Base-by-base conservation (phyloP, 192 early-diverging fungal genomes). In the Fimicolochytrium jonesii region DNA sequence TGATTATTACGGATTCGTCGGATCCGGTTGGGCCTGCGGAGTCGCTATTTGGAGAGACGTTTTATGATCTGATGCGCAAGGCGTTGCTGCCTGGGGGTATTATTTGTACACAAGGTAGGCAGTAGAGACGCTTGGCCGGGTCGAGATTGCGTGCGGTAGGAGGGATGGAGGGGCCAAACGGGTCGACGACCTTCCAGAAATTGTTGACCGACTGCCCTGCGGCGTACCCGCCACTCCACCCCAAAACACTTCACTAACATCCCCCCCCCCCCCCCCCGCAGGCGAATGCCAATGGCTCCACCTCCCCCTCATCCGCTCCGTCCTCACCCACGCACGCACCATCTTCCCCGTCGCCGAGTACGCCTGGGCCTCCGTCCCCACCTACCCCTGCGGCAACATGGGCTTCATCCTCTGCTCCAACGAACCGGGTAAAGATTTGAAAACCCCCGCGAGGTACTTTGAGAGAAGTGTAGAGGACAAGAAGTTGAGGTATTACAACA, bases 241-340 rank as follows among this genome's bases (percentile, higher is more conserved):
- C n/a, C n/a, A 26, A 44, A 33, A 23, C 11, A 23, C 1, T 71
- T 0, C 33, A 57, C 28, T 72, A 13, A 25, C 36, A 35, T 59
- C 49, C 37, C 31, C 50, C n/a, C 32, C 59, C 45, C 17, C 39
- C 15, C 15, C 15, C 20, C 15, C 22, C 26, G 2, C 61, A 83
- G 81, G 92, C 75, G 97, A 99, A 83, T 97, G 97, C 86, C 89
- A 92, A 82, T 99, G 97, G 95, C 90, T 99, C 51, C 94, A 99
- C 63, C 72, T 95, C 56, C 72, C 80, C 26, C 84, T 99, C 33
- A 97, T 99, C 88, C 88, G 88, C 77, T 77, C 88, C 56, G 93
- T 99, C 23, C 79, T 93, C 65, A 73, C 80, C 15, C 86, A 87
- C 70, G 87, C 87, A 52, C 84, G 84, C 59, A 74, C 81, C 36